Conservation (phyloP, 2,329 filamentous ascomycete species). For the Fonsecaea erecta region DNA sequence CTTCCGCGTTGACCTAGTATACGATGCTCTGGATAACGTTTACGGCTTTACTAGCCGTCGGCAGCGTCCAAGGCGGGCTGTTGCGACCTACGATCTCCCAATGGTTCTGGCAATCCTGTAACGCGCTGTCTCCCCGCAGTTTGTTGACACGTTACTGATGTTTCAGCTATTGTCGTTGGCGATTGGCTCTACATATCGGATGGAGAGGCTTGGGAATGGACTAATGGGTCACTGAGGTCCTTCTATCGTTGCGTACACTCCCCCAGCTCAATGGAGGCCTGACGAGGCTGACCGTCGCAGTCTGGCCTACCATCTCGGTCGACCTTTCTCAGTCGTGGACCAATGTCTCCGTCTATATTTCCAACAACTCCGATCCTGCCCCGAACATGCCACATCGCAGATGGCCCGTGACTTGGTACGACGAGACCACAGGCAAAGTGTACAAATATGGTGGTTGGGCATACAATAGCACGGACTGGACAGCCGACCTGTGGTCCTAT, state of each 20-base stretch:
- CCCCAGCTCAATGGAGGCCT: neutral
- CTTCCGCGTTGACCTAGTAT: neutral
- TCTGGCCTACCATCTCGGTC: slow-evolving; percentile 3
- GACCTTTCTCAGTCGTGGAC: slow-evolving; percentile 7
- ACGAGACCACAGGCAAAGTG: neutral
- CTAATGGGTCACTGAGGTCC: neutral
- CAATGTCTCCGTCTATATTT: neutral
- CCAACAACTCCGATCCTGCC: neutral
- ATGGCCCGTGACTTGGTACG: neutral
- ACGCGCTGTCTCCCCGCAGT: neutral
- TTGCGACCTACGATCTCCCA: neutral
- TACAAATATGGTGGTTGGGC: slow-evolving; percentile 1
- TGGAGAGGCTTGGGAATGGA: neutral
- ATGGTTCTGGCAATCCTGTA: slow-evolving; percentile 4
- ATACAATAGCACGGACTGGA: slow-evolving; percentile 4
- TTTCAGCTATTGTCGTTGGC: neutral
- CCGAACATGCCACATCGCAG: slow-evolving; percentile 4
- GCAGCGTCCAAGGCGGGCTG: neutral
- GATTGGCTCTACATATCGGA: neutral
- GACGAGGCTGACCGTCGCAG: neutral
- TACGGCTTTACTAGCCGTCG: neutral
- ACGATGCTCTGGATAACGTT: neutral
- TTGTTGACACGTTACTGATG: neutral
- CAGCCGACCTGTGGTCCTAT: neutral
- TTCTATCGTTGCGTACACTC: neutral